Evolutionary conservation across 2,329 filamentous ascomycete species (phyloP), one percentile per base, ranked within the genome.

Genomic region (Fusarium sarcochroum): DNA sequence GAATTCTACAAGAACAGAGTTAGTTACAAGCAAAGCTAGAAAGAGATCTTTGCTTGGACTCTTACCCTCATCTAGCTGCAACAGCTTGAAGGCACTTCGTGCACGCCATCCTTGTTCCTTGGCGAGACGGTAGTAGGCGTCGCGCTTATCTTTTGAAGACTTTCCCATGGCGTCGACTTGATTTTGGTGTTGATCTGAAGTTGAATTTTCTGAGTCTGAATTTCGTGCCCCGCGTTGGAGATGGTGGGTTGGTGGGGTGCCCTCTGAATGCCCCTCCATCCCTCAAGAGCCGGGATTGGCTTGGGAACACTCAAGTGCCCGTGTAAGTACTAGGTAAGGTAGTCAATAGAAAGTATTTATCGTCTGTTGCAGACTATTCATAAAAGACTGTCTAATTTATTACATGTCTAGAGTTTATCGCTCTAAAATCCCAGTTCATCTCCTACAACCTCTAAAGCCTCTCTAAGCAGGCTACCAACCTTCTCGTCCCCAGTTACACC

Each of bases 61-160:
- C 74, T 63, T 61, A 89, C 89, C 89, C 83, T 91, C 94, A 78
- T 99, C 94, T 23, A 99, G 89, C 80, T 99, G 96, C 14, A 99
- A 89, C 23, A 99, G 88, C 81, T 99, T 99, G 84, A 98, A 99
- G 10, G 96, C 96, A 71, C 94, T 97, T 59, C 96, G 89, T 27
- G 96, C 96, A 35, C 96, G 92, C 95, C 96, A 99, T 69, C 97
- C 97, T 84, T 99, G 96, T 80, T 99, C 96, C 82, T 99, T 99
- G 18, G 96, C 96, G 10, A 99, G 91, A 54, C 96, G 89, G 77
- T 99, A 99, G 82, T 99, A 99, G 45, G 94, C 94, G 79, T 99
- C 96, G 53, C 96, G 92, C 82, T 99, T 99, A 78, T 99, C 96
- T 81, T 99, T 99, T 47, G 95, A 98, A 2, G 96, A 97, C 79